Conservation (phyloP, 306 rosid genomes). For the Inga oerstediana region DNA sequence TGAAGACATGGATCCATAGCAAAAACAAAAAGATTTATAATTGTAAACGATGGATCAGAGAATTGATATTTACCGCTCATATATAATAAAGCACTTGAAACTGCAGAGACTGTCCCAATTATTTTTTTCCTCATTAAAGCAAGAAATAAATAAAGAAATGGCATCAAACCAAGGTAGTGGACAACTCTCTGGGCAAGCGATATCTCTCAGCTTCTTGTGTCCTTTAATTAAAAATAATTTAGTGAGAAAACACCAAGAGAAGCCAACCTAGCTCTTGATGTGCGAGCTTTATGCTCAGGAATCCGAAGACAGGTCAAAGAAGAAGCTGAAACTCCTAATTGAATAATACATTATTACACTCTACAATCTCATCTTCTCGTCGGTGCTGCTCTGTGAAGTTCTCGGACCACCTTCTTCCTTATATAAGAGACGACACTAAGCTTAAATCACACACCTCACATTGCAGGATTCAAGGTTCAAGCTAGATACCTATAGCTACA, state of each 20-base stretch:
- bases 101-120: neutral
- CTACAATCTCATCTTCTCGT: conserved; percentile 26
- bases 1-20: neutral
- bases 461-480: conserved; percentile 7
- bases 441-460: neutral
- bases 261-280: conserved; percentile 64
- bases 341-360: neutral
- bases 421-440: neutral
- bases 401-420: neutral
- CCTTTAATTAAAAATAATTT: conserved; percentile 11
- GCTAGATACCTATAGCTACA: conserved; percentile 10
- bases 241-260: conserved; percentile 49
- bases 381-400: conserved; percentile 38
- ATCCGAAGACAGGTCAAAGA: conserved; percentile 63
- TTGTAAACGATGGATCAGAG: neutral
- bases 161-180: conserved; percentile 8
- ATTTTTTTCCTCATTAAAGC: no score
- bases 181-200: conserved; percentile 21
- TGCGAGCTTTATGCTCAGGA: conserved; percentile 63
- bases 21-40: neutral
- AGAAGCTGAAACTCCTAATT: conserved; percentile 32
- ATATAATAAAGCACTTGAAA: neutral
- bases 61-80: neutral
- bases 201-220: neutral
- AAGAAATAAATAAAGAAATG: neutral